A percentile compares a stretch with the other conserved stretches of the same genome.
Evolutionary conservation across 108 stramenopile species (phyloP).

Genomic region (Fragilariopsis cylindrus): DNA sequence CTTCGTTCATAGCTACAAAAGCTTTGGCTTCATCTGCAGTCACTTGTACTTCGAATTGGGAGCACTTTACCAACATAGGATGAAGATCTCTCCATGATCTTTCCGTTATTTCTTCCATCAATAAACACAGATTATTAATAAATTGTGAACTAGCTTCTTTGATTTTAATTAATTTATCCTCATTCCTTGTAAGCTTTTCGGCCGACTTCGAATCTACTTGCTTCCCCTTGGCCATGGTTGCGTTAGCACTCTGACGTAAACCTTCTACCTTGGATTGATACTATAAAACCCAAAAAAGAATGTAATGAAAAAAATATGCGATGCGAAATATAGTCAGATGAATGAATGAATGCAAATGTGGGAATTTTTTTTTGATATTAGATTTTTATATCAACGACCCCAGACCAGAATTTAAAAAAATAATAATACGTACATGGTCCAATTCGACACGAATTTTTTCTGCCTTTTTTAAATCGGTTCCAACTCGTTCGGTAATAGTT

Average conservation of each 20-base stretch:
- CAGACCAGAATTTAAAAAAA: too few relatives aligned
- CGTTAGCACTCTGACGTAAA: conserved; percentile 53
- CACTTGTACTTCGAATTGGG: conserved; percentile 75
- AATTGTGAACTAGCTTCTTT: conserved; percentile 56
- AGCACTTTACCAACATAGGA: conserved; percentile 73
- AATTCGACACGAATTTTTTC: conserved; percentile 72
- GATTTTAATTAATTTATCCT: conserved; percentile 68
- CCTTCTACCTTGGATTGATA: conserved; percentile 77
- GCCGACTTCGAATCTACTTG: conserved; percentile 48
- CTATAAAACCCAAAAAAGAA: too few relatives aligned
- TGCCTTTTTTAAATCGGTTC: conserved; percentile 51
- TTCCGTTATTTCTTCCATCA: conserved; percentile 80
- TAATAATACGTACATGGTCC: conserved; percentile 39
- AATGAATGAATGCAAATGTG: too few relatives aligned
- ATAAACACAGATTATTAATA: conserved; percentile 57
- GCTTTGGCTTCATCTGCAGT: conserved; percentile 60
- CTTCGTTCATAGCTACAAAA: conserved; percentile 39
- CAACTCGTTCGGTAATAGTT: conserved; percentile 58
- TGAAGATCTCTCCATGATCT: conserved; percentile 83
- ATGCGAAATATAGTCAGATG: too few relatives aligned
- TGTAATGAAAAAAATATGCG: too few relatives aligned
- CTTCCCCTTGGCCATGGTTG: conserved; percentile 77
- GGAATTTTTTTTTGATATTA: too few relatives aligned
- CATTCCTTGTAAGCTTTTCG: conserved; percentile 77
- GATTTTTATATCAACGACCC: too few relatives aligned